Evolutionary conservation across 2,329 filamentous ascomycete species (phyloP).

Genomic region (Arthrobotrys megalospora): DNA sequence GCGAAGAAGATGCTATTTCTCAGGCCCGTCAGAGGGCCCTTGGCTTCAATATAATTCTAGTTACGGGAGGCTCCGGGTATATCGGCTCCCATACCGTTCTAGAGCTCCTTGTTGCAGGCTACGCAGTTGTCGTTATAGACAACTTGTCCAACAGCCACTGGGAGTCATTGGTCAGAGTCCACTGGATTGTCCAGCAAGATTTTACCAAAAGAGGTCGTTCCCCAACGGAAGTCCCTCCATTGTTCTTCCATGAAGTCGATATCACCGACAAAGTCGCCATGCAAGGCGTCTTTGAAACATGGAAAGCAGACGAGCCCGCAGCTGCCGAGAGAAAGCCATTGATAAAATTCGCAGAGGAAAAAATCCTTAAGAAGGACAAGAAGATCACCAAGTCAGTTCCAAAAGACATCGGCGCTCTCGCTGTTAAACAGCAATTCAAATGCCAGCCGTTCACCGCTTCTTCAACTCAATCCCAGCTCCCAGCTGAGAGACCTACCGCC

Average conservation of each 20-base stretch:
- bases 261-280: constrained; percentile 63
- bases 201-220: constrained; percentile 41
- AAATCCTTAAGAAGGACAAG: constrained; percentile 26
- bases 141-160: constrained; percentile 69
- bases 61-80: constrained; percentile 73
- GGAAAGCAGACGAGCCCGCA: constrained; percentile 31
- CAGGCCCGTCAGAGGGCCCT: constrained; percentile 40
- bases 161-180: constrained; percentile 62
- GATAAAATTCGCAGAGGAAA: constrained; percentile 45
- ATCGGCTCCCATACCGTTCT: constrained; percentile 74
- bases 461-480: constrained; percentile 67
- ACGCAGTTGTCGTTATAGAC: constrained; percentile 72
- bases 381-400: constrained; percentile 65
- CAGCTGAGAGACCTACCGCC: constrained; percentile 66
- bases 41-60: constrained; percentile 67
- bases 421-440: constrained; percentile 66
- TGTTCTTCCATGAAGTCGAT: constrained; percentile 64
- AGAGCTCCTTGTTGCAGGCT: constrained; percentile 72
- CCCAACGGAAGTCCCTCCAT: constrained; percentile 61
- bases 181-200: constrained; percentile 62
- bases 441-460: constrained; percentile 68
- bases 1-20: constrained; percentile 46
- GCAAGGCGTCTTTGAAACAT: constrained; percentile 62
- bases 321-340: constrained; percentile 20
- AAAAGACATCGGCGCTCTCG: constrained; percentile 66